Base-by-base conservation (phyloP, 2,329 filamentous ascomycete genomes). In the Colletotrichum chlorophyti region DNA sequence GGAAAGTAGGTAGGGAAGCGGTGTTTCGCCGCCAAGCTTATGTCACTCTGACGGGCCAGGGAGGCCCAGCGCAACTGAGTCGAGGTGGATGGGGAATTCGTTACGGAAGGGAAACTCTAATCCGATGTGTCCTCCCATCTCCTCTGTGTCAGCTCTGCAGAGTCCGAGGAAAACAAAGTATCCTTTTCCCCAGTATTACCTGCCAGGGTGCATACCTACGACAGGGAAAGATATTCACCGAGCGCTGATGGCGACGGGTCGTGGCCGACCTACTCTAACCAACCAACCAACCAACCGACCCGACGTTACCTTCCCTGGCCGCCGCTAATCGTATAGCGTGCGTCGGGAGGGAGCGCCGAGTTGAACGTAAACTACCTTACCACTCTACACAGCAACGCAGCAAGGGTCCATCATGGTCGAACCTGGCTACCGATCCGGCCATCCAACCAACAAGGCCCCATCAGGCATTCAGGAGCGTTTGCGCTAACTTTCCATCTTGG, bases 41-140 rank as follows among this genome's bases (percentile, higher is more conserved):
- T 57, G 57, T 50, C 43, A 60, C 31, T 31, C 38, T 40, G 51
- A 50, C 51, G 51, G 51, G 55, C 45, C 51, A 21, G 19, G 43
- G 51, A n/a, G 38, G 26, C 15, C 19, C 35, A 21, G 24, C 48
- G 34, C 32, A 21, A 45, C 32, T 47, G 54, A 58, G 54, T 58
- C 54, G 54, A 58, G 49, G 41, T 41, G 54, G 53, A 58, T 48
- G 54, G 54, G 54, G 12, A 58, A 31, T 53, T 41, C 34, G 54
- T 58, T 58, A 41, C 54, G 48, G 46, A 41, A 53, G 41, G 41
- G 34, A 46, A 58, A 58, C 48, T 47, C 40, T 58, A 53, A 47
- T 24, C 48, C 43, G 29, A 54, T 54, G 34, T 42, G 21, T 26
- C 19, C 15, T 42, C 17, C 26, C n/a, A n/a, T n/a, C n/a, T 12